Conservation (phyloP, 2,329 filamentous ascomycete genomes). For the Amauroascus verrucosus region DNA sequence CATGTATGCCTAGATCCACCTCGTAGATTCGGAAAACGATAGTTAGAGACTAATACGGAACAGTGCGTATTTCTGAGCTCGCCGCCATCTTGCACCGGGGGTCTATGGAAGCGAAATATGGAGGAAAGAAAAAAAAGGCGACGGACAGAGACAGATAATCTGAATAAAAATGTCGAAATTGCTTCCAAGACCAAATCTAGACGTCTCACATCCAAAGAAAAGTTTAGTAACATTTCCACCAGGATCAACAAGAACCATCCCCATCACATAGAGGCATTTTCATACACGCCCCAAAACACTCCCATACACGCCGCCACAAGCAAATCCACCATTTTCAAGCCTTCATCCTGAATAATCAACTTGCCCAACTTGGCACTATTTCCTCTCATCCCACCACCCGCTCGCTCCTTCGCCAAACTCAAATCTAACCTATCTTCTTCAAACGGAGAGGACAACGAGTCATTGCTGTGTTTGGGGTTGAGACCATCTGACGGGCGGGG, state of each 20-base stretch:
- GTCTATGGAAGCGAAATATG: too few species aligned
- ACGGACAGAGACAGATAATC: too few species aligned
- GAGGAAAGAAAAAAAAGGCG: too few species aligned
- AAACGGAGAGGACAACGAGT: slow-evolving; percentile 20
- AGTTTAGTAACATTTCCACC: too few species aligned
- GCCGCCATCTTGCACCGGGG: too few species aligned
- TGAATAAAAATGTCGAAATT: too few species aligned
- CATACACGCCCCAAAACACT: slow-evolving; percentile 84
- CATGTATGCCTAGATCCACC: too few species aligned
- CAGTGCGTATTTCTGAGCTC: too few species aligned
- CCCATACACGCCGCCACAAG: slow-evolving; percentile 84
- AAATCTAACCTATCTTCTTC: slow-evolving; percentile 42
- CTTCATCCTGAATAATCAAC: slow-evolving; percentile 77
- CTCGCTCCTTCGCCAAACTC: slow-evolving; percentile 67
- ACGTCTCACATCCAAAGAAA: too few species aligned
- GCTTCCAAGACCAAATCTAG: too few species aligned
- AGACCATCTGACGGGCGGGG: neutral
- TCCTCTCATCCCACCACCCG: slow-evolving; percentile 75
- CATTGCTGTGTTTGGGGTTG: slow-evolving; percentile 7
- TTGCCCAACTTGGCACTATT: slow-evolving; percentile 90
- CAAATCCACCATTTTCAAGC: slow-evolving; percentile 89
- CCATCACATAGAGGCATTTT: slow-evolving; percentile 19
- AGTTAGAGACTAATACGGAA: too few species aligned
- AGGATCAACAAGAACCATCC: neutral
- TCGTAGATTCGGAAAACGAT: too few species aligned